Base-by-base conservation (phyloP, 257 asterid genomes). In the Voacanga thouarsii region DNA sequence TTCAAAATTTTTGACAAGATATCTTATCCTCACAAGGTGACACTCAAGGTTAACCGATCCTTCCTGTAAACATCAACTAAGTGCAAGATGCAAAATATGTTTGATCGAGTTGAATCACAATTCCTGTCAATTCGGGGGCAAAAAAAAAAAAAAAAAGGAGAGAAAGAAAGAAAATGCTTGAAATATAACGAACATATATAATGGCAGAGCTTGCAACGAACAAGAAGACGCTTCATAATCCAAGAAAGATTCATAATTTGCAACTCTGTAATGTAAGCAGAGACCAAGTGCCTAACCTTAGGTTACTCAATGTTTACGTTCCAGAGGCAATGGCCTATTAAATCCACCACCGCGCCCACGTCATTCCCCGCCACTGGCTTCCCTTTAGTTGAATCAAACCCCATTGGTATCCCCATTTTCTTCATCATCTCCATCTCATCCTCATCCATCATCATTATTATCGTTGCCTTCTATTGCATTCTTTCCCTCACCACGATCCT, bases 391-490 rank as follows among this genome's bases (percentile, higher is more conserved):
- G 99, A 86, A 78, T 95, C 99, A 72, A 95, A 95, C 73, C 97
- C 99, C 69, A 87, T 82, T 9, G 99, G 99, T 73, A 95, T 91
- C 73, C 98, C 98, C 1, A 93, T 81, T 77, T 93, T 89, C 92
- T 95, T 95, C 99, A 95, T 95, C 96, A 91, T 88, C 96, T 93
- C 98, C 67, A 91, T 82, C 81, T 95, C 97, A 81, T 95, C 97
- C 84, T 79, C 97, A 79, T 93, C 97, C 86, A 91, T 85, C 86
- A 78, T 47, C 94, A 72, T 51, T 47, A 28, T 49, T 92, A 72
- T 61, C 80, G 51, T 37, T 33, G 28, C 69, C 82, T 8, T 64
- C 84, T 37, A 5, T 26, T 43, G 59, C 78, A 61, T 61, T 61
- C 28, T 63, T 60, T n/a, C 71, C 78, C 18, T 75, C 78, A 75